Conservation (phyloP, 1,139 yeast genomes). For the Saccharomyces hybrid region DNA sequence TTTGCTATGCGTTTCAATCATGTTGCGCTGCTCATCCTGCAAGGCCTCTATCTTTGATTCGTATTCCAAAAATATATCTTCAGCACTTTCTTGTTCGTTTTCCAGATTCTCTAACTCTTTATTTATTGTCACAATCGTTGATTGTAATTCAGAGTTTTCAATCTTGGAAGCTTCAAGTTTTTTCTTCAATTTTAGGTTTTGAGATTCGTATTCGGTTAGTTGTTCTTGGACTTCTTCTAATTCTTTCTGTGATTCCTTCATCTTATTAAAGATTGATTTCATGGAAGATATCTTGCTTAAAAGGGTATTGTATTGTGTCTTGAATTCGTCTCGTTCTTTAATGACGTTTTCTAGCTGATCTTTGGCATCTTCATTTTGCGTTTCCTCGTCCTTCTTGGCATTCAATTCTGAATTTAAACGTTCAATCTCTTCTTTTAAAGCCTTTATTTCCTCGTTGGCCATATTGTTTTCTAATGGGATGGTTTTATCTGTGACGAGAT, state of each 20-base stretch:
- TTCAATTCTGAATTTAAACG: conserved; percentile 25
- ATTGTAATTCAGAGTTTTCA: conserved; percentile 32
- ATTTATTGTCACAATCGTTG: conserved; percentile 37
- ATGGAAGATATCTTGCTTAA: conserved; percentile 70
- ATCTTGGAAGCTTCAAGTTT: conserved; percentile 23
- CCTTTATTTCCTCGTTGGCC: neutral
- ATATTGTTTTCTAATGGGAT: neutral
- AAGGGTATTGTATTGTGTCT: conserved; percentile 66
- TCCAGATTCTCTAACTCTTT: conserved; percentile 52
- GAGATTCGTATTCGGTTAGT: conserved; percentile 33
- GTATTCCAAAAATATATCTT: conserved; percentile 35
- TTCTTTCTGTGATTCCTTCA: conserved; percentile 71
- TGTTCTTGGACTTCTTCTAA: conserved; percentile 50
- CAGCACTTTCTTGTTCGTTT: conserved; percentile 58
- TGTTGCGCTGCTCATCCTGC: conserved; percentile 20
- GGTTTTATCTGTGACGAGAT: neutral
- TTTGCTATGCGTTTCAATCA: conserved; percentile 11
- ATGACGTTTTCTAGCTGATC: conserved; percentile 38
- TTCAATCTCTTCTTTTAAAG: conserved; percentile 13
- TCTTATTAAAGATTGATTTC: conserved; percentile 66
- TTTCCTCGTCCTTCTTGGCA: conserved; percentile 5
- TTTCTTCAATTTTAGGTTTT: conserved; percentile 32
- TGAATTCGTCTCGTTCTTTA: conserved; percentile 58
- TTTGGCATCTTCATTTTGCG: conserved; percentile 18
- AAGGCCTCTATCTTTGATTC: conserved; percentile 17